Base-by-base conservation (phyloP, 352 stramenopile species). In the Globisporangium takayamanum region DNA sequence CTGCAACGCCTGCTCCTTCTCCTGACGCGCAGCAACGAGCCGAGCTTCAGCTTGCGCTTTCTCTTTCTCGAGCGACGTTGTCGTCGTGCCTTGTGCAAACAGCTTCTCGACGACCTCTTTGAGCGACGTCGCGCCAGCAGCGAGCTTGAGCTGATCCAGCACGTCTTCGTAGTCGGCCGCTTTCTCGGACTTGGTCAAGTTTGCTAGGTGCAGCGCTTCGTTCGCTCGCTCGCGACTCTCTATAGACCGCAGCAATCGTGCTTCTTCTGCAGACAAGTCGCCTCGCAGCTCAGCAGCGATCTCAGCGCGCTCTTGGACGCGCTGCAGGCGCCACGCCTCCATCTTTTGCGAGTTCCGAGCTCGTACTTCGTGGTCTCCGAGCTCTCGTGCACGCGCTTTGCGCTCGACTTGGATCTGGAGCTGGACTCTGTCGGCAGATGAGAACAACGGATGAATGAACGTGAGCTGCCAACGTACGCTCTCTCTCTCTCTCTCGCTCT, bases 341-440 rank as follows among this genome's bases (percentile, higher is more conserved):
- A 94, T 94, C 47, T 85, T 86, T 48, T 94, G 78, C 3, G 84
- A 82, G 59, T 94, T 94, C 53, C 78, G 71, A 1, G 84, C 82
- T 25, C 81, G 82, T n/a, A 91, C 78, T 47, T 90, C 78, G 50
- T 86, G 80, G 48, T 94, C 80, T 14, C 67, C 76, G 20, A 94
- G 76, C 58, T 93, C 82, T 46, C 82, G 58, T 3, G 76, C 77
- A 28, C 84, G 72, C 3, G 68, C 63, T 49, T 87, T 87, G 15
- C 84, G 70, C 42, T 92, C 84, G 0, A 87, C 42, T 59, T 89
- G 77, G 11, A 92, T 48, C 55, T 94, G 80, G 11, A 87, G 48
- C 53, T 94, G 84, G 14, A 92, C 74, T 26, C 64, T 74, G 30
- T 8, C 20, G 5, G 30, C 12, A 39, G 5, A 39, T 39, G 4